Evolutionary conservation across 78 protist genomes (phyloP), one percentile per base, ranked within the genome.

Genomic region (Dictyostelium intermedium): DNA sequence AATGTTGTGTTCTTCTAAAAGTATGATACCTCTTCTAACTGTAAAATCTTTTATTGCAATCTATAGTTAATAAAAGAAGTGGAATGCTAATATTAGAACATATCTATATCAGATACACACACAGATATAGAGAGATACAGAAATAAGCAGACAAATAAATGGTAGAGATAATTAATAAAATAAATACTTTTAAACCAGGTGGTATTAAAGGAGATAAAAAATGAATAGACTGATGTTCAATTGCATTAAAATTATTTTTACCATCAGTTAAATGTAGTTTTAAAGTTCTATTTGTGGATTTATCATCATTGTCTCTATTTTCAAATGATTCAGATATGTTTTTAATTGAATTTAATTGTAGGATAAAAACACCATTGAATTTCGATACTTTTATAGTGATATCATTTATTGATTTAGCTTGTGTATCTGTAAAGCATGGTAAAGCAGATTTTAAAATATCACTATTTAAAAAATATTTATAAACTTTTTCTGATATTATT

Each of bases 281-380:
- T 13, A 89, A 41, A 6, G 93, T 89, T 80, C 93, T 78, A 18
- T 18, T 39, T 11, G 43, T 27, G 3, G 93, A 89, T 9, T 39
- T 56, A 80, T 89, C 93, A 13, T 37, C 74, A 5, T 79, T 73
- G 32, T 47, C 34, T 6, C 93, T 56, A 0, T 27, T 53, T 69
- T 89, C 93, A 39, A 30, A 45, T 7, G 83, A 18, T 25, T 89
- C 83, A 3, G 87, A 80, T 41, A 89, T 89, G 47, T 89, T 89
- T n/a, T 47, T 66, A n/a, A 69, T 80, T 5, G 41, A 10, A 1
- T 50, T 7, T 2, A 89, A 6, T 35, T 89, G 93, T 4, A 89
- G 4, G 9, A 89, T 8, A 45, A 23, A 80, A 1, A 14, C 11
- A 20, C 87, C 93, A 34, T 41, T 34, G 1, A 78, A 5, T 3